A percentile compares a stretch with the other conserved stretches of the same genome.
phyloP scores from a whole-genome alignment of 2,329 filamentous ascomycete genomes.

The Aspergillus transmontanensis region DNA sequence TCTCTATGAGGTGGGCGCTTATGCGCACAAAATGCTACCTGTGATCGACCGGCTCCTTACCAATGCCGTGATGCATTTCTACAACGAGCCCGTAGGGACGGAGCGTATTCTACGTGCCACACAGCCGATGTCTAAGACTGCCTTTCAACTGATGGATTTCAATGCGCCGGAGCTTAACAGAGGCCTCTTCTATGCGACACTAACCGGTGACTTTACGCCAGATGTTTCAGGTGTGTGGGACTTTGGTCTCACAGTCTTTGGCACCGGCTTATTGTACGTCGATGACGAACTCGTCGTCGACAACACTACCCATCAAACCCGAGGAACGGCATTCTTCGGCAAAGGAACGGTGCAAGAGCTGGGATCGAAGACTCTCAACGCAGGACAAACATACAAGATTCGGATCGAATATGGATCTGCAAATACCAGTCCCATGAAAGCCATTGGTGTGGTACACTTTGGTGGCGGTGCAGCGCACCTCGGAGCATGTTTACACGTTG shows the following conservation, averaged over 20 bases:
- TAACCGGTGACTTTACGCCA: constrained; percentile 58
- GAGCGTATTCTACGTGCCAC: constrained; percentile 23
- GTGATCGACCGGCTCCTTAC: constrained; percentile 30
- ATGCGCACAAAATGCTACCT: constrained; percentile 37
- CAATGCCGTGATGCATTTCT: constrained; percentile 29
- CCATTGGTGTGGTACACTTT: constrained; percentile 25
- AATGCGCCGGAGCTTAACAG: constrained; percentile 31
- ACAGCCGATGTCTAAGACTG: constrained; percentile 32
- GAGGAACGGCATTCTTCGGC: constrained; percentile 65
- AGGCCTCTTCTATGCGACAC: constrained; percentile 54
- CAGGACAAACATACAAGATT: constrained; percentile 35
- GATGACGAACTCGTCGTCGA: constrained; percentile 62
- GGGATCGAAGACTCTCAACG: constrained; percentile 39
- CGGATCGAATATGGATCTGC: constrained; percentile 32
- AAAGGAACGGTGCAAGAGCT: constrained; percentile 63
- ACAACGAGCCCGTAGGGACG: constrained; percentile 22
- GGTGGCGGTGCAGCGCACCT: constrained; percentile 29
- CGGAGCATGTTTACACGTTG: constrained; percentile 26
- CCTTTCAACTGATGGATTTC: constrained; percentile 39
- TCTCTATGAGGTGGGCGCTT: constrained; percentile 24
- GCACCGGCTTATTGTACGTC: constrained; percentile 63
- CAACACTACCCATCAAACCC: constrained; percentile 61
- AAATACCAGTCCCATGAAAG: constrained; percentile 29
- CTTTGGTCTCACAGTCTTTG: constrained; percentile 63
- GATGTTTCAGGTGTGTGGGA: constrained; percentile 60